These are phyloP conservation scores for Conoideocrella luteorostrata DNA, from an alignment of 2,329 filamentous ascomycete species.

Conservation along the genomic window DNA sequence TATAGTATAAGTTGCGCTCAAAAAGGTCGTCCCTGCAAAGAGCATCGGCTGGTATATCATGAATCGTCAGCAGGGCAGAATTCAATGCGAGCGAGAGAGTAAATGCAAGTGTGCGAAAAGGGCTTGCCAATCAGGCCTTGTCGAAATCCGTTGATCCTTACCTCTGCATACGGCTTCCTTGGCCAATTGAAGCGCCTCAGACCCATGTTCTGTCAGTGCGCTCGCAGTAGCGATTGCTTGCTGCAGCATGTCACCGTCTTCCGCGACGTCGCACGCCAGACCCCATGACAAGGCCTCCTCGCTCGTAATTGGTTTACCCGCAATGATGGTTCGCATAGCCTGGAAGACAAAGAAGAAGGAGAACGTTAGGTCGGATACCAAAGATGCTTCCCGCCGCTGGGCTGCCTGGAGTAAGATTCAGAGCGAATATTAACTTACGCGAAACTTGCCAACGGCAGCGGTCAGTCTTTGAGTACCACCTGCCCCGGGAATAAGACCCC, in stretches of 20 bases:
- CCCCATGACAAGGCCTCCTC: slow-evolving; percentile 20
- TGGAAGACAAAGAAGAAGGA: slow-evolving; percentile 6
- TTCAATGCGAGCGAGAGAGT: background rate
- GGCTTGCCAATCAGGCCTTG: background rate
- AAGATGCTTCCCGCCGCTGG: no score
- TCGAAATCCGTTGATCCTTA: slow-evolving; percentile 9
- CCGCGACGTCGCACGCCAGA: slow-evolving; percentile 20
- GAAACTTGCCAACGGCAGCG: slow-evolving; percentile 34
- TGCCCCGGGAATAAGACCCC: slow-evolving; percentile 34
- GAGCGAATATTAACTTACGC: slow-evolving; percentile 19
- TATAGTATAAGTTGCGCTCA: slow-evolving; percentile 29
- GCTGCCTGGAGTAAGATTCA: background rate
- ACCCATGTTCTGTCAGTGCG: slow-evolving; percentile 16
- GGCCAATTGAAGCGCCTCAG: slow-evolving; percentile 19
- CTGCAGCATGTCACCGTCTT: slow-evolving; percentile 19
- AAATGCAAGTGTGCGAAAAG: background rate
- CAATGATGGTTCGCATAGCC: slow-evolving; percentile 24
- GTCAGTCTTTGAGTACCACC: slow-evolving; percentile 35
- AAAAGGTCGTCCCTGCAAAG: slow-evolving; percentile 24
- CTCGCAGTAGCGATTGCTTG: slow-evolving; percentile 19
- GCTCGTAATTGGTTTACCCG: slow-evolving; percentile 20
- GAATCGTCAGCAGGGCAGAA: background rate
- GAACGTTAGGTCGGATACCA: no score
- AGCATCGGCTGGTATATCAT: slow-evolving; percentile 17
- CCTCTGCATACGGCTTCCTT: slow-evolving; percentile 25